A percentile compares a stretch with the other conserved stretches of the same genome.
Conservation (phyloP, 306 rosid genomes). For the Trifolium fragiferum region DNA sequence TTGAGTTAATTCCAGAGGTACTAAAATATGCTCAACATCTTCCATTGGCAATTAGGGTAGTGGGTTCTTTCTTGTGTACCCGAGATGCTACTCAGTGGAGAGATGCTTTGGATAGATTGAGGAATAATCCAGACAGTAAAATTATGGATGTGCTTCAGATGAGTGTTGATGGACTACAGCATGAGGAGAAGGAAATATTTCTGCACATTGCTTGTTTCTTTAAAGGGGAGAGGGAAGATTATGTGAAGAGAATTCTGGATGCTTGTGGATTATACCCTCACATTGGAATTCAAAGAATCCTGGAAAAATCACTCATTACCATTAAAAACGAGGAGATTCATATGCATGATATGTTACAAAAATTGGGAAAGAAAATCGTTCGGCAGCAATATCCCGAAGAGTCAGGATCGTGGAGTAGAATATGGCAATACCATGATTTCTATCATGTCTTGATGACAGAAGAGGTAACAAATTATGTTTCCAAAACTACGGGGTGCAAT, state of each 20-base stretch:
- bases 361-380: background rate
- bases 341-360: conserved; percentile 35
- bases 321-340: conserved; percentile 28
- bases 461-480: background rate
- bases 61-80: conserved; percentile 37
- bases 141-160: conserved; percentile 26
- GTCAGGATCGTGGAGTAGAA: conserved; percentile 15
- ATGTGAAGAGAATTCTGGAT: background rate
- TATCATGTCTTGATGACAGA: background rate
- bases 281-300: background rate
- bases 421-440: conserved; percentile 23
- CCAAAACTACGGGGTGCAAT: background rate
- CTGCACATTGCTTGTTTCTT: background rate
- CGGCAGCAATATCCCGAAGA: background rate
- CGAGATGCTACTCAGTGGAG: conserved; percentile 35
- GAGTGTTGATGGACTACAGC: conserved; percentile 15
- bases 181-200: conserved; percentile 10
- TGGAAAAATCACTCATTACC: conserved; percentile 24
- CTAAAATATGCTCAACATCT: conserved; percentile 6
- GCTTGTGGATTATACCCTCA: conserved; percentile 4
- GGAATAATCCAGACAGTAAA: background rate
- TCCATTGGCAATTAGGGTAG: conserved; percentile 28
- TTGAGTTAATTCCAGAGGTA: conserved; percentile 4
- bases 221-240: background rate
- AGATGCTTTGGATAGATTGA: conserved; percentile 12